A percentile compares a stretch with the other conserved stretches of the same genome.
phyloP scores from a whole-genome alignment of 2,329 filamentous ascomycete species.

The Aspergillus hiratsukae region DNA sequence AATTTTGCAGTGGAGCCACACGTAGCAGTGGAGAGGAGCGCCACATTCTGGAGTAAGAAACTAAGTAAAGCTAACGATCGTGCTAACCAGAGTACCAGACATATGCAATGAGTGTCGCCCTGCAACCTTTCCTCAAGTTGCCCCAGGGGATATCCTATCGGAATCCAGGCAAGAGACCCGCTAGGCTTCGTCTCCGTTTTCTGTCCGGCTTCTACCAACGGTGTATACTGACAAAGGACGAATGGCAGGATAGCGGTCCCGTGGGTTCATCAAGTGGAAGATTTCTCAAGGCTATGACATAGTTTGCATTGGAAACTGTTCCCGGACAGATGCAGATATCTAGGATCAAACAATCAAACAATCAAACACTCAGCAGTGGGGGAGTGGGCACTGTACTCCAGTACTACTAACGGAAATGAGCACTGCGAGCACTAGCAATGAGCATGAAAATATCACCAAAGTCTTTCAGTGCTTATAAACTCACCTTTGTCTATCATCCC shows the following conservation, averaged over 20 bases:
- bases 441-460: background rate
- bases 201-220: background rate
- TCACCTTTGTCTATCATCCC: background rate
- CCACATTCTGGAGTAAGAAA: background rate
- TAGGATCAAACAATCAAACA: background rate
- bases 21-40: background rate
- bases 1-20: background rate
- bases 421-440: background rate
- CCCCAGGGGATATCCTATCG: background rate
- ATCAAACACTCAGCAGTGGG: background rate
- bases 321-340: background rate
- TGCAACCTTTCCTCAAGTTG: background rate
- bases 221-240: background rate
- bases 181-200: background rate
- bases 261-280: background rate
- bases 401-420: background rate
- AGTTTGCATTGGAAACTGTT: background rate
- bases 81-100: background rate
- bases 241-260: background rate
- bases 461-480: background rate
- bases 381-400: background rate
- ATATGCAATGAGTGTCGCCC: background rate
- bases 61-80: background rate
- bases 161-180: background rate
- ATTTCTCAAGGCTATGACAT: background rate